Evolutionary conservation across 1,284 basidiomycete species (phyloP), one percentile per base, ranked within the genome.

Genomic region (Naganishia sp.): DNA sequence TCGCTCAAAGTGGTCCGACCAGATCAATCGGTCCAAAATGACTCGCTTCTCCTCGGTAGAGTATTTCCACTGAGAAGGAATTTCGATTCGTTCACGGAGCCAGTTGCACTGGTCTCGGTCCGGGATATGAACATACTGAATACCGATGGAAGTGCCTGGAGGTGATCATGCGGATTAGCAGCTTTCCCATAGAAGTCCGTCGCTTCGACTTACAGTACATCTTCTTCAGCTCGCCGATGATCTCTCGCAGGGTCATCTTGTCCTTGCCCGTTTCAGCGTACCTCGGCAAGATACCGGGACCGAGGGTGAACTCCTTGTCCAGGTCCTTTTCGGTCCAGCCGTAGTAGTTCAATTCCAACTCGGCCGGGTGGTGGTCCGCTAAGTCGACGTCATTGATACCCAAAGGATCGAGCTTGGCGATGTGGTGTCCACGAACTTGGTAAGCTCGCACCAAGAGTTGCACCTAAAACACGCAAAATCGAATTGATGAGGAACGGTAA

Each of bases 41-140:
- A 96, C 95, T 67, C 94, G 88, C 83, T 99, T 99, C 84, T 99
- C 95, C 76, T 99, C 96, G 68, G 93, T 86, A 54, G 90, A 90
- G 83, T 99, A 99, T 76, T 93, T 92, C 93, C 93, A 98, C n/a
- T 95, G 95, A 74, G 91, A 88, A 5, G 96, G 96, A 25, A 90
- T 89, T 81, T 99, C 96, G 65, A 99, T 86, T 70, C 96, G 91
- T 79, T 94, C 92, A 72, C 96, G 87, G 73, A 99, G 94, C 96
- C 96, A 99, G 82, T 99, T 94, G 77, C 96, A 99, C 80, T 98
- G 92, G 73, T 94, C 92, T 82, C 95, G 93, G 84, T 97, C 93
- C 46, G 94, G 92, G 70, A 99, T 98, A 81, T 99, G 96, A 60
- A 98, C 87, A 81, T 99, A 99, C 79, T 99, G 95, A 65, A 94